A percentile compares a stretch with the other conserved stretches of the same genome.
phyloP scores from a whole-genome alignment of 106 monocot genomes.

The Allium cepa region DNA sequence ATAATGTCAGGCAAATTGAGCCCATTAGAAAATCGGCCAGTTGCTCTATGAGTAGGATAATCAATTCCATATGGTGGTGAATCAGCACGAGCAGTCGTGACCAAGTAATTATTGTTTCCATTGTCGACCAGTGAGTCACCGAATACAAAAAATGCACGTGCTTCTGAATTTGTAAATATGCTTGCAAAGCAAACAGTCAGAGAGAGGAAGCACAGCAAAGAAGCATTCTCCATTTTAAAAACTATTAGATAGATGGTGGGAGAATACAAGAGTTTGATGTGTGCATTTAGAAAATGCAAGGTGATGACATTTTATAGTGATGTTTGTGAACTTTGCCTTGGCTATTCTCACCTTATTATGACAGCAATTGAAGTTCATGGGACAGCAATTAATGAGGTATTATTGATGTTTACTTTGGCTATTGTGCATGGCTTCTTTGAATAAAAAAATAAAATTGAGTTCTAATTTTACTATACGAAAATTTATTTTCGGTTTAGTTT shows the following conservation, averaged over 20 bases:
- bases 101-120: slow-evolving; percentile 86
- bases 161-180: slow-evolving; percentile 5
- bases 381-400: too few species aligned
- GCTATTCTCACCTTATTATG: neutral
- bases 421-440: too few species aligned
- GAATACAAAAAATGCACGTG: slow-evolving; percentile 76
- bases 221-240: slow-evolving; percentile 4
- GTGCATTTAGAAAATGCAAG: neutral
- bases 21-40: slow-evolving; percentile 86
- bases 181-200: slow-evolving; percentile 10
- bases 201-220: slow-evolving; percentile 2
- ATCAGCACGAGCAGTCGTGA: slow-evolving; percentile 76
- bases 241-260: neutral
- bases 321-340: neutral
- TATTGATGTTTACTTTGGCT: too few species aligned
- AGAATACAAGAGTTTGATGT: neutral
- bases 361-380: neutral
- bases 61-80: slow-evolving; percentile 75
- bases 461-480: too few species aligned
- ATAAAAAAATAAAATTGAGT: too few species aligned
- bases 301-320: slow-evolving; percentile 7
- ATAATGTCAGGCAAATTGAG: slow-evolving; percentile 80
- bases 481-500: too few species aligned
- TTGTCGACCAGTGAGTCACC: slow-evolving; percentile 89
- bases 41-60: slow-evolving; percentile 46